Percentiles rank a stretch among this genome's conserved stretches.
These are phyloP conservation scores for Penicillium ochrochloron DNA, from an alignment of 495 filamentous ascomycete genomes.

Conservation along the genomic window DNA sequence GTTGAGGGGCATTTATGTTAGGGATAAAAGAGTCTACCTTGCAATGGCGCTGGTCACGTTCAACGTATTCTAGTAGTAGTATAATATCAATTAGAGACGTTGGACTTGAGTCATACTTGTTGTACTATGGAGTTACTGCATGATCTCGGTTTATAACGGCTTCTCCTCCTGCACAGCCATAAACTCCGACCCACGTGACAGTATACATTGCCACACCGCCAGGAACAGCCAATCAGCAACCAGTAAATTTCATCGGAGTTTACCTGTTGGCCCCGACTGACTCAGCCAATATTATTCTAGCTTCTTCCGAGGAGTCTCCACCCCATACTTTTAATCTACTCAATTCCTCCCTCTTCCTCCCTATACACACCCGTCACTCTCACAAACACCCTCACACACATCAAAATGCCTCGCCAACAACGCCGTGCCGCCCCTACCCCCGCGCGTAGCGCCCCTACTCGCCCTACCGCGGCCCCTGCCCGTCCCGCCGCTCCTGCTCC, in stretches of 20 bases:
- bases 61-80: too few species aligned
- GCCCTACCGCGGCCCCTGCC: constrained; percentile 68
- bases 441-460: constrained; percentile 64
- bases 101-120: too few species aligned
- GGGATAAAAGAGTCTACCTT: too few species aligned
- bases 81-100: too few species aligned
- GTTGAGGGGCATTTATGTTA: too few species aligned
- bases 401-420: constrained; percentile 76
- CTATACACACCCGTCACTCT: background rate
- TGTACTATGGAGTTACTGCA: too few species aligned
- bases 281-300: constrained; percentile 23
- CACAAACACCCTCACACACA: constrained; percentile 32
- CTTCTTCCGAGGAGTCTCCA: constrained; percentile 34
- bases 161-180: background rate
- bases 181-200: background rate
- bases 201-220: background rate
- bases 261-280: constrained; percentile 26
- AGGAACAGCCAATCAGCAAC: background rate
- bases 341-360: constrained; percentile 14
- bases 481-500: constrained; percentile 62
- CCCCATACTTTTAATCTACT: constrained; percentile 20
- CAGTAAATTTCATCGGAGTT: background rate
- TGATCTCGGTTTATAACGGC: too few species aligned
- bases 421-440: constrained; percentile 61
- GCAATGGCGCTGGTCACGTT: too few species aligned